A percentile compares a stretch with the other conserved stretches of the same genome.
Conservation (phyloP, 2,329 filamentous ascomycete species). For the Paracoccidioides brasiliensis region DNA sequence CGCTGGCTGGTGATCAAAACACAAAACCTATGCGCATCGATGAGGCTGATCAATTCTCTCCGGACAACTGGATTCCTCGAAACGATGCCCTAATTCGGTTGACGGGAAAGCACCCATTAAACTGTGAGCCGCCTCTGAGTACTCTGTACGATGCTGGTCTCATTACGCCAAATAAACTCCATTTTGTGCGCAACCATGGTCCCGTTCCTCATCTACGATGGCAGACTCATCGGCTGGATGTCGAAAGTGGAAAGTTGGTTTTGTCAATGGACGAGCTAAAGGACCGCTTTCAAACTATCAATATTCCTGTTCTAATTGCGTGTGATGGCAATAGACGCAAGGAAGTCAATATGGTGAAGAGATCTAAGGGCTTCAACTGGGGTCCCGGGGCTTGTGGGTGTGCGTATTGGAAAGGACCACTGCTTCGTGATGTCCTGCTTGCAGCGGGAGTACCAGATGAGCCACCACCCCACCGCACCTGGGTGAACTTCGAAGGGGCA, state of each 20-base stretch:
- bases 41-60: constrained; percentile 39
- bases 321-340: constrained; percentile 41
- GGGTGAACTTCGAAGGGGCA: constrained; percentile 40
- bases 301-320: constrained; percentile 36
- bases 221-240: constrained; percentile 38
- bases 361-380: constrained; percentile 39
- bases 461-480: constrained; percentile 18
- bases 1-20: constrained; percentile 20
- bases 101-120: constrained; percentile 42
- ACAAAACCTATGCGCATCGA: constrained; percentile 27
- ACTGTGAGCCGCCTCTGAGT: constrained; percentile 35
- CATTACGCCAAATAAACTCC: constrained; percentile 39
- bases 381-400: constrained; percentile 35
- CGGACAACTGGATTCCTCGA: constrained; percentile 43
- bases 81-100: constrained; percentile 35
- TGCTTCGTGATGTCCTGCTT: constrained; percentile 34
- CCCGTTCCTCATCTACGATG: constrained; percentile 38
- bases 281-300: constrained; percentile 32
- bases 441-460: constrained; percentile 26
- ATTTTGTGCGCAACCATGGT: constrained; percentile 44
- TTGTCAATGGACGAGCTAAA: constrained; percentile 35
- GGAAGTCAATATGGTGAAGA: constrained; percentile 39
- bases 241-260: constrained; percentile 27
- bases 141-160: constrained; percentile 35
- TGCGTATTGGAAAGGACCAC: constrained; percentile 39